A percentile compares a stretch with the other conserved stretches of the same genome.
Evolutionary conservation across 2,329 filamentous ascomycete genomes (phyloP).

Genomic region (Xylariaceae sp.): DNA sequence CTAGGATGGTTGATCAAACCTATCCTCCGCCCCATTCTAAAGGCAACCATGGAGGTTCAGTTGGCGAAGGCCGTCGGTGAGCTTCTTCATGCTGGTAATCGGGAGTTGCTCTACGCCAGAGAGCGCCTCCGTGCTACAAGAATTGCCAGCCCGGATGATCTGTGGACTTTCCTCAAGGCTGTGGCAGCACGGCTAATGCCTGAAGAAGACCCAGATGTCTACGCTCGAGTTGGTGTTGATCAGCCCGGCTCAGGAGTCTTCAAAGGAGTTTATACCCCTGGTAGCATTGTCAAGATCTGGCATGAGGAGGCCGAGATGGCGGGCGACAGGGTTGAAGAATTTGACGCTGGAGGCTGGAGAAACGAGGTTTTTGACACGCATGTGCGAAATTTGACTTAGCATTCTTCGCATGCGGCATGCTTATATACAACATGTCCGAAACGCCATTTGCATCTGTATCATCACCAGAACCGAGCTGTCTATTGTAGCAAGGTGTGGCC

Average conservation of each 20-base stretch:
- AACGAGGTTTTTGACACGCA: constrained; percentile 78
- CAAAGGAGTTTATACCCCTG: constrained; percentile 84
- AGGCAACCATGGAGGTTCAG: constrained; percentile 75
- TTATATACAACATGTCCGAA: too few species aligned
- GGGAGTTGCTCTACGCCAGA: constrained; percentile 84
- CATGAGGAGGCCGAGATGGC: constrained; percentile 77
- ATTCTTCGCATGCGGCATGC: too few species aligned
- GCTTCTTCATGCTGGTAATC: constrained; percentile 75
- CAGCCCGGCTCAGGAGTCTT: constrained; percentile 68
- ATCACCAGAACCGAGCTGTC: too few species aligned
- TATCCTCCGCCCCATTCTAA: constrained; percentile 79
- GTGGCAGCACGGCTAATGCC: constrained; percentile 78
- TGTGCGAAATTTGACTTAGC: constrained; percentile 29
- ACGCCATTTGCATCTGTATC: too few species aligned
- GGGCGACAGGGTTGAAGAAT: constrained; percentile 74
- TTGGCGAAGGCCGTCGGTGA: constrained; percentile 75
- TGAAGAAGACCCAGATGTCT: constrained; percentile 76
- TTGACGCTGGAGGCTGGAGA: constrained; percentile 27
- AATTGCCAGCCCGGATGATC: constrained; percentile 79
- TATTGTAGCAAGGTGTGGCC: too few species aligned
- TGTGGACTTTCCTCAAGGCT: constrained; percentile 83
- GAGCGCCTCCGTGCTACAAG: constrained; percentile 86
- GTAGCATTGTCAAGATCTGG: constrained; percentile 90
- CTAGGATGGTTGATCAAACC: constrained; percentile 86
- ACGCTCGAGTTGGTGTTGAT: constrained; percentile 74